Conservation (phyloP, 345 rosid species). For the Eucalyptus cladocalyx region DNA sequence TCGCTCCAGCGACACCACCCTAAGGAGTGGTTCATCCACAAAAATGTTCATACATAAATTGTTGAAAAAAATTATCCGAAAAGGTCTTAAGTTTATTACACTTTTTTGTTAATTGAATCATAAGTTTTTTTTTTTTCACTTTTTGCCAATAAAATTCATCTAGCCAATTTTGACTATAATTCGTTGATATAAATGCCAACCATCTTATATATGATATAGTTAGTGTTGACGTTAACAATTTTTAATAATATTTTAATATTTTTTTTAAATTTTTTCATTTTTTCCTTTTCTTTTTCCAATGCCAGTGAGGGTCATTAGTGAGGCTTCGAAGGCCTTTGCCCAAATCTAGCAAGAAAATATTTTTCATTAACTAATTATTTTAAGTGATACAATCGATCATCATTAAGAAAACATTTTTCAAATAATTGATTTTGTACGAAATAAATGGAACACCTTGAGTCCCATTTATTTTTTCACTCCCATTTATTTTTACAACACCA, state of each 20-base stretch:
- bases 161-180: accelerated
- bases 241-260: no score
- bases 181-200: accelerated
- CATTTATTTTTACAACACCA: not conserved
- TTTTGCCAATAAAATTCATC: accelerated
- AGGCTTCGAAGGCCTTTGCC: no score
- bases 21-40: not conserved
- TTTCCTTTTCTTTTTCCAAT: no score
- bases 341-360: not conserved
- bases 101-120: accelerated
- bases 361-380: not conserved
- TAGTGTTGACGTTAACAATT: accelerated
- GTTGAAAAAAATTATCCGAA: not conserved
- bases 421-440: not conserved
- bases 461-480: not conserved
- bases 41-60: not conserved
- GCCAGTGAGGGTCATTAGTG: accelerated
- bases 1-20: no score
- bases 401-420: not conserved
- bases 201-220: no score
- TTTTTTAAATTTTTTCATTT: accelerated
- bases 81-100: accelerated
- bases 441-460: not conserved
- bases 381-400: not conserved
- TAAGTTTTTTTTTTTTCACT: accelerated